phyloP scores from a whole-genome alignment of 768 basidiomycete species.

The Naganishia vishniacii region DNA sequence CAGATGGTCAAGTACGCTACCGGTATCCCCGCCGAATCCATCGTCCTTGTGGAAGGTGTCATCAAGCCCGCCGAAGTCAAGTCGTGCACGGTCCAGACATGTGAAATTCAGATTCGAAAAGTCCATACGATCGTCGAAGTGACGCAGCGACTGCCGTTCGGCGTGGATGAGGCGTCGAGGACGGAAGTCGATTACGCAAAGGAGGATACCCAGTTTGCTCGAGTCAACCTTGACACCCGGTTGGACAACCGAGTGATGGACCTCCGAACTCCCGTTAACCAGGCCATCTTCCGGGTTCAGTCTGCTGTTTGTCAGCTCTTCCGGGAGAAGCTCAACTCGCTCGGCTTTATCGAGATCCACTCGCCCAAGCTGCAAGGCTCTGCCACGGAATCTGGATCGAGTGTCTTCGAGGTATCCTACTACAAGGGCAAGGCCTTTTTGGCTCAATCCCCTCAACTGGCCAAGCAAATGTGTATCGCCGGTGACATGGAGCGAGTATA shows the following conservation, averaged over 20 bases:
- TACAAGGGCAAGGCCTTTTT: slow-evolving; percentile 95
- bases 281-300: slow-evolving; percentile 88
- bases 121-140: slow-evolving; percentile 74
- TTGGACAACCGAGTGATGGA: slow-evolving; percentile 91
- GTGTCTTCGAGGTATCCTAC: slow-evolving; percentile 95
- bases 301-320: slow-evolving; percentile 82
- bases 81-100: slow-evolving; percentile 77
- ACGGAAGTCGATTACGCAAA: slow-evolving; percentile 67
- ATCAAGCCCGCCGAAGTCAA: slow-evolving; percentile 81
- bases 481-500: slow-evolving; percentile 97
- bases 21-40: slow-evolving; percentile 70
- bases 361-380: slow-evolving; percentile 95
- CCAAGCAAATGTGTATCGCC: slow-evolving; percentile 99
- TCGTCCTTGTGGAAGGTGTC: slow-evolving; percentile 80
- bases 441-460: slow-evolving; percentile 93
- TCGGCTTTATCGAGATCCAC: slow-evolving; percentile 90
- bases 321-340: slow-evolving; percentile 66
- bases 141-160: slow-evolving; percentile 76
- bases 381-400: slow-evolving; percentile 92
- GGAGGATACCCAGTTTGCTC: slow-evolving; percentile 53
- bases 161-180: slow-evolving; percentile 83
- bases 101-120: slow-evolving; percentile 78
- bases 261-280: slow-evolving; percentile 91
- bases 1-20: slow-evolving; percentile 96
- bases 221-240: slow-evolving; percentile 84